Percentiles rank a stretch among this genome's conserved stretches.
These are phyloP conservation scores for Vickermania spadyakhi DNA, from an alignment of 208 protist genomes.

Conservation along the genomic window DNA sequence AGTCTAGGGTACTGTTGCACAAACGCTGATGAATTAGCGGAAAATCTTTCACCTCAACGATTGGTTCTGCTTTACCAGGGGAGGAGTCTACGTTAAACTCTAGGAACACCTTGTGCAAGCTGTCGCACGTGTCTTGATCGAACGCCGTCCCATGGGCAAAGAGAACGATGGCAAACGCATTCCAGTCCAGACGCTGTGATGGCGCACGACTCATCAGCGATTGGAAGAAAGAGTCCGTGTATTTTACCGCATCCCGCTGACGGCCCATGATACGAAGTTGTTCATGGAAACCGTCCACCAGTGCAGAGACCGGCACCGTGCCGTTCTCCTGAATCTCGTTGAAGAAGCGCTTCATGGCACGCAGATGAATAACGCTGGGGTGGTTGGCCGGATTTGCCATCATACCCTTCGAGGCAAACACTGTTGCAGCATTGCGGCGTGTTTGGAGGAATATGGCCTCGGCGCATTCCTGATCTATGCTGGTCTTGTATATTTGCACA, in stretches of 20 bases:
- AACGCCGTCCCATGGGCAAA: conserved; percentile 43
- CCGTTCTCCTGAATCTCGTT: conserved; percentile 11
- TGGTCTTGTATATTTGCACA: conserved; percentile 30
- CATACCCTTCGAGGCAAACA: conserved; percentile 12
- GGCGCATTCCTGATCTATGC: conserved; percentile 17
- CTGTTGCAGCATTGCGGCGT: conserved; percentile 36
- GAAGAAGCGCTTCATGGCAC: conserved; percentile 60
- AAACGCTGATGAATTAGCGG: conserved; percentile 28
- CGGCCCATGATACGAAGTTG: conserved; percentile 23
- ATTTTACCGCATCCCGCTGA: conserved; percentile 16
- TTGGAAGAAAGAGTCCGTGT: conserved; percentile 31
- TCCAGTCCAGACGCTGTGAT: conserved; percentile 26
- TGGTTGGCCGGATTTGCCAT: conserved; percentile 32
- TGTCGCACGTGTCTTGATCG: conserved; percentile 21
- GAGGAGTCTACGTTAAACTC: conserved; percentile 52
- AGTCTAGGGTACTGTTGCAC: conserved; percentile 19
- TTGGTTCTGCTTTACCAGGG: conserved; percentile 16
- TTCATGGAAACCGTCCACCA: conserved; percentile 21
- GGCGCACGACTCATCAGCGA: conserved; percentile 13
- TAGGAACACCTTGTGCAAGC: conserved; percentile 34
- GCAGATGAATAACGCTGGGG: conserved; percentile 46
- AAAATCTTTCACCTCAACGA: conserved; percentile 37
- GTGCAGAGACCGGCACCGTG: conserved; percentile 11
- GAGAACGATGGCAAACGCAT: conserved; percentile 53
- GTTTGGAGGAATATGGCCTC: conserved; percentile 44